Evolutionary conservation across 225 moss, liverwort and hornwort species (phyloP).

Genomic region (Bryoerythrophyllum caledonicum): DNA sequence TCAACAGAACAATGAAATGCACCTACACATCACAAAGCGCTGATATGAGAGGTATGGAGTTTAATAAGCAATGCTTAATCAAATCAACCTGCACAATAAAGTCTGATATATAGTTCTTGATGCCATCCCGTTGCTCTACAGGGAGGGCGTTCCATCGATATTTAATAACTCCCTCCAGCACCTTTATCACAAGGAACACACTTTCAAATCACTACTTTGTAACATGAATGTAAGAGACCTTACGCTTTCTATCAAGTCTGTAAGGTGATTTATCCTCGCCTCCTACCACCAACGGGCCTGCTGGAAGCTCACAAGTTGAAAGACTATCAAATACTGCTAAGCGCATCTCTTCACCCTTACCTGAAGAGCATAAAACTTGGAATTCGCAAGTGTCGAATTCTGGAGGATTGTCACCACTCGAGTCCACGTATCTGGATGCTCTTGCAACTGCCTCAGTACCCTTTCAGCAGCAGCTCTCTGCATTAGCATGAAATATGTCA

Average conservation of each 20-base stretch:
- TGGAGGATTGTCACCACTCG: slow-evolving; percentile 94
- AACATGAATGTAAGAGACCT: too few relatives aligned
- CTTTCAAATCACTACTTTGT: not conserved
- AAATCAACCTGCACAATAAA: slow-evolving; percentile 99
- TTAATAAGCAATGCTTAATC: slow-evolving; percentile 30
- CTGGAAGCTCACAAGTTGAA: not conserved
- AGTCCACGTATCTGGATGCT: slow-evolving; percentile 98
- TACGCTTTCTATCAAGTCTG: not conserved
- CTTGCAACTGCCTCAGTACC: slow-evolving; percentile 92
- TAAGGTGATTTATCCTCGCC: not conserved
- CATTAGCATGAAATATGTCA: slow-evolving; percentile 13
- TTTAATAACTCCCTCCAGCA: slow-evolving; percentile 96
- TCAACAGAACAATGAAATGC: not conserved
- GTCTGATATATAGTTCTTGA: slow-evolving; percentile 99
- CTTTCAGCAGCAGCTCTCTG: slow-evolving; percentile 99
- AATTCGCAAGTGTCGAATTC: slow-evolving; percentile 80
- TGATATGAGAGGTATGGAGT: not conserved
- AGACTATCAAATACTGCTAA: not conserved
- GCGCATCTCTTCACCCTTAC: slow-evolving; percentile 30
- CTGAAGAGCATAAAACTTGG: slow-evolving; percentile 99
- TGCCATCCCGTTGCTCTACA: slow-evolving; percentile 97
- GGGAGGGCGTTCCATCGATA: slow-evolving; percentile 99
- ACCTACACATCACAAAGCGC: not conserved
- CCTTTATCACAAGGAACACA: slow-evolving; percentile 44
- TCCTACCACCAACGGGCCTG: too few relatives aligned